Conservation (phyloP, 2,329 filamentous ascomycete genomes). For the Monosporascus sp. region DNA sequence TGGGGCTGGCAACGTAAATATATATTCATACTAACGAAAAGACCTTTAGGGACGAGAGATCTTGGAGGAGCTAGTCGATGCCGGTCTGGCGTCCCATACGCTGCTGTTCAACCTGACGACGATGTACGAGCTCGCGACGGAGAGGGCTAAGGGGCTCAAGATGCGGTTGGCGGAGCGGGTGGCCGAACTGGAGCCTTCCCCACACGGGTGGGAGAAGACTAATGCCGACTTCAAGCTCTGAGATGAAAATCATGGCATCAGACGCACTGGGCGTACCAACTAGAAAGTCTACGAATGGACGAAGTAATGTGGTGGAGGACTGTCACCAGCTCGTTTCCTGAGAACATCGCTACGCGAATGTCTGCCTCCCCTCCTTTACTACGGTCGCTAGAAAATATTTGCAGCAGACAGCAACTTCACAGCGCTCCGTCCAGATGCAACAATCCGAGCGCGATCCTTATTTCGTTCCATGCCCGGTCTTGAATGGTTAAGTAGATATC, state of each 20-base stretch:
- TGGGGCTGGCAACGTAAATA: too few relatives aligned
- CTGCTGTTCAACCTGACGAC: constrained; percentile 87
- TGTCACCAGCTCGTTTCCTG: too few relatives aligned
- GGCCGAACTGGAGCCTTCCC: constrained; percentile 51
- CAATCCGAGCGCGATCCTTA: too few relatives aligned
- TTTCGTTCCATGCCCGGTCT: too few relatives aligned
- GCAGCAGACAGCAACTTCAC: too few relatives aligned
- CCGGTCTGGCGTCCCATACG: constrained; percentile 65
- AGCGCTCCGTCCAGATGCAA: too few relatives aligned
- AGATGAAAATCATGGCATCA: background rate
- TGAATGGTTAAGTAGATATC: too few relatives aligned
- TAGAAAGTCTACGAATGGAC: constrained; percentile 9
- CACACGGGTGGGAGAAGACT: constrained; percentile 63
- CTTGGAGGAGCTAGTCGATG: constrained; percentile 61
- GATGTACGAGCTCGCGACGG: constrained; percentile 86
- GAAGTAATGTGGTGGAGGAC: background rate
- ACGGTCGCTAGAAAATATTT: too few relatives aligned
- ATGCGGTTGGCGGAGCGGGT: constrained; percentile 64
- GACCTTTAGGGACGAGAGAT: constrained; percentile 53
- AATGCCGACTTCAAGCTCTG: constrained; percentile 74
- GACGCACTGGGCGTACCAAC: constrained; percentile 1
- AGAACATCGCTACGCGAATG: too few relatives aligned
- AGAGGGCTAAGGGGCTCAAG: constrained; percentile 68
- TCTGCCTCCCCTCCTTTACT: too few relatives aligned
- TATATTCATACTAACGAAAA: constrained; percentile 7